These are phyloP conservation scores for Pinus tabuliformis DNA, from an alignment of 75 land plant genomes.

Conservation along the genomic window DNA sequence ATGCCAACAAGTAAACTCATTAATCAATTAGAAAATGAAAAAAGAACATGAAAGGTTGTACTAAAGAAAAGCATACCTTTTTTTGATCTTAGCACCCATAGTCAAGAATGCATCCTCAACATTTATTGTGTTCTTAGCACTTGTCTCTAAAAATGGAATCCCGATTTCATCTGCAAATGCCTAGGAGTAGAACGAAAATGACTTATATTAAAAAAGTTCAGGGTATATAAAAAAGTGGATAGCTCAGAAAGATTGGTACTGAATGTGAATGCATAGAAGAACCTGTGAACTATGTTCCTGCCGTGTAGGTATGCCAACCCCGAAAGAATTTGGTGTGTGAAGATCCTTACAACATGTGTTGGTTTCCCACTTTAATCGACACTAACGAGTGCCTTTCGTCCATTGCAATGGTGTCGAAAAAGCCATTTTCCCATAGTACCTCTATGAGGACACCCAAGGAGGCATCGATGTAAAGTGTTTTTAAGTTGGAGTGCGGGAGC, in stretches of 20 bases:
- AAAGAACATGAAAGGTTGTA: neutral
- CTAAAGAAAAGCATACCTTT: slow-evolving; percentile 38
- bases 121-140: slow-evolving; percentile 83
- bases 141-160: slow-evolving; percentile 89
- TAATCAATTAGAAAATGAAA: neutral
- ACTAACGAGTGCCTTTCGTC: too few relatives aligned
- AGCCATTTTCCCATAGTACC: too few relatives aligned
- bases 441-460: too few relatives aligned
- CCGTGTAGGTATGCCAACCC: too few relatives aligned
- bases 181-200: slow-evolving; percentile 20
- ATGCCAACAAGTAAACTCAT: neutral
- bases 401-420: too few relatives aligned
- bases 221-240: neutral
- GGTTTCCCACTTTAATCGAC: too few relatives aligned
- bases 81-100: slow-evolving; percentile 85
- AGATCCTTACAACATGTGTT: too few relatives aligned
- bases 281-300: too few relatives aligned
- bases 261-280: neutral
- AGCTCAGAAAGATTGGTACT: neutral
- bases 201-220: neutral
- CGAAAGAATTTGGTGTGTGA: too few relatives aligned
- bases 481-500: too few relatives aligned
- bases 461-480: too few relatives aligned
- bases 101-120: slow-evolving; percentile 91
- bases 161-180: slow-evolving; percentile 92